Base-by-base conservation (phyloP, 257 asterid species). In the Lycium ferocissimum region DNA sequence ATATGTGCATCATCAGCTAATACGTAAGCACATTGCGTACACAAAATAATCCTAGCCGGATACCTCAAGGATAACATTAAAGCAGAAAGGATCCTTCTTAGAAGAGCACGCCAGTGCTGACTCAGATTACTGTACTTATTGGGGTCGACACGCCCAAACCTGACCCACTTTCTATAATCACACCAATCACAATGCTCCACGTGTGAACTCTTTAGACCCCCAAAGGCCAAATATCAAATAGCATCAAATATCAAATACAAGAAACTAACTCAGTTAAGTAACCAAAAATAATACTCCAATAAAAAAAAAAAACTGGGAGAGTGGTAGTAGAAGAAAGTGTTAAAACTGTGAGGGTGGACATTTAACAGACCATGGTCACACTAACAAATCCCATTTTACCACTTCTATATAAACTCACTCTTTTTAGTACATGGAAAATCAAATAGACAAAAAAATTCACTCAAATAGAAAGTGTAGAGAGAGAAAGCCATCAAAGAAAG, bases 321-420 rank as follows among this genome's bases (percentile, higher is more conserved):
- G 65, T 14, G 3, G 40, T 14, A 7, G 56, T 3, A 43, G 56
- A 20, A 73, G 40, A 1, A 43, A 75, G 61, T 17, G 47, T 10
- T 73, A 13, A 67, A 13, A 67, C 86, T 78, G 83, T 79, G 87
- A 37, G 15, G 53, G 20, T 3, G 83, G 12, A 3, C 43, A 38
- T 7, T 63, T 65, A 18, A 22, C 43, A 38, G 87, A 90, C 85
- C 90, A 67, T 63, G 85, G 91, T 92, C 43, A 82, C 80, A 65
- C 66, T 86, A 90, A 69, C 89, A 83, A 58, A 85, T 11, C 86
- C 84, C 83, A 45, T 45, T 72, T 8, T 57, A 45, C 8, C 20
- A 8, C 82, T 75, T 13, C 58, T 88, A 91, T 91, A 90, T 87
- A 89, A 83, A 40, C 71, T 65, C 81, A 5, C 26, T 51, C 26